A percentile compares a stretch with the other conserved stretches of the same genome.
Evolutionary conservation across 2,329 filamentous ascomycete genomes (phyloP).

Genomic region (Pestalotiopsis sp.): DNA sequence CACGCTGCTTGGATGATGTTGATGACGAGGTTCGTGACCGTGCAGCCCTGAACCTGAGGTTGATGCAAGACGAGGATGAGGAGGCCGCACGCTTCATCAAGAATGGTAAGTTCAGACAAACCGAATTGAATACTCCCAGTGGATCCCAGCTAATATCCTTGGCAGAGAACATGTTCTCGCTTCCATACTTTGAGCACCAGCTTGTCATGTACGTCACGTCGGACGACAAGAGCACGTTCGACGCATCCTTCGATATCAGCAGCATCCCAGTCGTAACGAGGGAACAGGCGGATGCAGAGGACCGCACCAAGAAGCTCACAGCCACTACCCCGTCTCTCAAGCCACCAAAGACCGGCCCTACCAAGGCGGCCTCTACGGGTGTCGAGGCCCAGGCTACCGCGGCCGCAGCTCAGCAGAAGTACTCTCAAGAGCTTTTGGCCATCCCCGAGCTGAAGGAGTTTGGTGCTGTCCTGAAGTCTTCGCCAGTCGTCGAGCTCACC

Average conservation of each 20-base stretch:
- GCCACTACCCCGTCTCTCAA: conserved; percentile 92
- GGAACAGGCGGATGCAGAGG: conserved; percentile 94
- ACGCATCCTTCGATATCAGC: conserved; percentile 84
- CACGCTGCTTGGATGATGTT: conserved; percentile 91
- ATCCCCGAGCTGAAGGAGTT: conserved; percentile 93
- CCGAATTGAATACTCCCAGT: background rate
- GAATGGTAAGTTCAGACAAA: conserved; percentile 66
- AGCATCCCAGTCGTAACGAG: conserved; percentile 91
- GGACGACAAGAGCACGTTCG: conserved; percentile 84
- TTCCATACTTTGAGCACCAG: conserved; percentile 94
- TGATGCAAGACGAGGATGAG: conserved; percentile 92
- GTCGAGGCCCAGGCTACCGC: conserved; percentile 78
- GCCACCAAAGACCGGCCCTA: conserved; percentile 79
- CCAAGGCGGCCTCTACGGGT: conserved; percentile 70
- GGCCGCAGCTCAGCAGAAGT: conserved; percentile 82
- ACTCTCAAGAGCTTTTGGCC: conserved; percentile 81
- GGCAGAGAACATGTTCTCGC: conserved; percentile 89
- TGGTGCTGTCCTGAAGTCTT: conserved; percentile 90
- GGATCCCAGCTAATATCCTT: conserved; percentile 29
- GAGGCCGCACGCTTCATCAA: conserved; percentile 87
- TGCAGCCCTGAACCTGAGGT: conserved; percentile 85
- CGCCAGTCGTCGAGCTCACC: conserved; percentile 82
- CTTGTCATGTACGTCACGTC: conserved; percentile 97
- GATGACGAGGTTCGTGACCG: conserved; percentile 98
- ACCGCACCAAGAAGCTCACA: conserved; percentile 95